These are phyloP conservation scores for Dissoconium aciculare DNA, from an alignment of 2,329 filamentous ascomycete species.

Conservation along the genomic window DNA sequence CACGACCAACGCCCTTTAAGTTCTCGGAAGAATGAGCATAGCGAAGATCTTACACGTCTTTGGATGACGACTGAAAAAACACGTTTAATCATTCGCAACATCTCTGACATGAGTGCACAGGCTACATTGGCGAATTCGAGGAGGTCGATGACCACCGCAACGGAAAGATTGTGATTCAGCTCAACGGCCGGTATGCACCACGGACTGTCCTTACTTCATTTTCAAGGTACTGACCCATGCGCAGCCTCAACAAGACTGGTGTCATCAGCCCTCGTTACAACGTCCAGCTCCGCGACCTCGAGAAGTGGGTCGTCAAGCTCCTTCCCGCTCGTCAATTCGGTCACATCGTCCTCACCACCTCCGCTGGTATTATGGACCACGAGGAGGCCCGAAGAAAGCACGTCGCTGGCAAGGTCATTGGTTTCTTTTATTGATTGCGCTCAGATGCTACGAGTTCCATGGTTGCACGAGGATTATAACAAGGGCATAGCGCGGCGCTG, in stretches of 20 bases:
- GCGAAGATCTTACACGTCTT: slow-evolving; percentile 97
- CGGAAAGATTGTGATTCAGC: slow-evolving; percentile 99
- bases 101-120: slow-evolving; percentile 47
- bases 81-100: slow-evolving; percentile 96
- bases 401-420: slow-evolving; percentile 97
- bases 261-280: slow-evolving; percentile 99
- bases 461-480: too few species aligned
- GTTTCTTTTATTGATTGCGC: slow-evolving; percentile 98
- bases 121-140: slow-evolving; percentile 99
- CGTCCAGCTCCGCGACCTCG: slow-evolving; percentile 89
- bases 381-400: slow-evolving; percentile 99
- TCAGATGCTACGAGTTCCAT: too few species aligned
- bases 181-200: slow-evolving; percentile 69
- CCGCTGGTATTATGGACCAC: slow-evolving; percentile 99
- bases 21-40: slow-evolving; percentile 86
- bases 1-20: slow-evolving; percentile 99
- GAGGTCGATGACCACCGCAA: slow-evolving; percentile 98
- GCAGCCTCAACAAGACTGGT: slow-evolving; percentile 86
- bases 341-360: slow-evolving; percentile 97
- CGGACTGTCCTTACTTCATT: slow-evolving; percentile 10
- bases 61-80: slow-evolving; percentile 58
- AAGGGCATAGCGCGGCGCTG: too few species aligned
- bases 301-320: slow-evolving; percentile 99
- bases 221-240: not conserved
- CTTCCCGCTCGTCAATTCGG: slow-evolving; percentile 99